Percentiles rank a stretch among this genome's conserved stretches.
Evolutionary conservation across 1,284 basidiomycete genomes (phyloP).

Genomic region (Sporisorium scitamineum): DNA sequence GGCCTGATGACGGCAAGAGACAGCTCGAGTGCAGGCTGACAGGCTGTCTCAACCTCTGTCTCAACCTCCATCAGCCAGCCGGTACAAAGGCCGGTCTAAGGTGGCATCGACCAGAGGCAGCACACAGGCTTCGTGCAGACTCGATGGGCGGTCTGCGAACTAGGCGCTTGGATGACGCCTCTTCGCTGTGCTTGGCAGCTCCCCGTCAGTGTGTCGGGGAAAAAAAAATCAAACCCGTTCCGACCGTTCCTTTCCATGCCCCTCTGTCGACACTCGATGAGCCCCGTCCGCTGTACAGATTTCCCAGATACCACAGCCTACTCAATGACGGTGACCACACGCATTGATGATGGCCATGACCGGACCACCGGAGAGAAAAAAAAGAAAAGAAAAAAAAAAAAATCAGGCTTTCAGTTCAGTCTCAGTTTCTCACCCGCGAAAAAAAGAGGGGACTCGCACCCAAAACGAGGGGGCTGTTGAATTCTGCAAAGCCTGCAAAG

Average conservation of each 20-base stretch:
- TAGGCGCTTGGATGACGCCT: neutral
- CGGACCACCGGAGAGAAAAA: neutral
- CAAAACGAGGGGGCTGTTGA: conserved; percentile 13
- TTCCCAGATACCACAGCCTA: no score
- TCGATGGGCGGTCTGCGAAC: neutral
- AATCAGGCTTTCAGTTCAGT: conserved; percentile 22
- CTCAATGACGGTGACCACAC: neutral
- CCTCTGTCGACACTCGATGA: neutral
- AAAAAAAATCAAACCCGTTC: neutral
- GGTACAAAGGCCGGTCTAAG: conserved; percentile 9
- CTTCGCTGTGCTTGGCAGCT: neutral
- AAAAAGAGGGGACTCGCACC: conserved; percentile 17
- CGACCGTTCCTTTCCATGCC: neutral
- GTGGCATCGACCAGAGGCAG: no score
- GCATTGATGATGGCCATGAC: neutral
- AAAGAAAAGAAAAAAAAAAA: conserved; percentile 5
- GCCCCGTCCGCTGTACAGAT: neutral
- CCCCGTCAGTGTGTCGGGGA: neutral
- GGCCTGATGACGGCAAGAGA: conserved; percentile 22
- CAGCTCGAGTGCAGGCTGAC: conserved; percentile 2
- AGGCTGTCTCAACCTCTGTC: neutral
- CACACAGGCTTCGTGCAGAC: neutral
- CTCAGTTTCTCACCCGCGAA: conserved; percentile 7
- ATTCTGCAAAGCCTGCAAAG: conserved; percentile 18
- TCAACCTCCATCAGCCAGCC: no score